Conservation (phyloP, 2,329 filamentous ascomycete genomes). For the Penicillium concentricum region DNA sequence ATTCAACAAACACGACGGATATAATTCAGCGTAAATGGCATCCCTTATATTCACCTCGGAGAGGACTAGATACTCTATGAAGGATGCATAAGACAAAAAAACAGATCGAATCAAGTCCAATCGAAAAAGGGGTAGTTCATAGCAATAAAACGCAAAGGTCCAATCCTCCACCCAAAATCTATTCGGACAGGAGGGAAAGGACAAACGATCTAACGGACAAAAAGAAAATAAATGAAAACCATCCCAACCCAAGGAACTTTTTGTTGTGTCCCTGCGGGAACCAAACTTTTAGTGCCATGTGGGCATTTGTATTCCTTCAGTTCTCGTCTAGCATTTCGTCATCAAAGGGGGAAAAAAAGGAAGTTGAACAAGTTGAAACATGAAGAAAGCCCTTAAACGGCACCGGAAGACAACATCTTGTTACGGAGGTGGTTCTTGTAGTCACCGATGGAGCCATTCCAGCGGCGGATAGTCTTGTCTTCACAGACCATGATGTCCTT, state of each 20-base stretch:
- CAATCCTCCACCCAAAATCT: slow-evolving; percentile 5
- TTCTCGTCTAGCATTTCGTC: slow-evolving; percentile 38
- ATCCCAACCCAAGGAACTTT: slow-evolving; percentile 11
- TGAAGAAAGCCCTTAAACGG: slow-evolving; percentile 60
- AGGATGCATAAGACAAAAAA: slow-evolving; percentile 9
- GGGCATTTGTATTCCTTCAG: slow-evolving; percentile 26
- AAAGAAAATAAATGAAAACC: slow-evolving; percentile 11
- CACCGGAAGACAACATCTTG: slow-evolving; percentile 92
- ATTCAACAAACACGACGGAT: not conserved
- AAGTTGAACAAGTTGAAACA: slow-evolving; percentile 8
- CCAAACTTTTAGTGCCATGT: slow-evolving; percentile 20
- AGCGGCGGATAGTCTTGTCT: slow-evolving; percentile 87
- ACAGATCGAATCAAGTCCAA: slow-evolving; percentile 2
- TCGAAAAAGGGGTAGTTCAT: slow-evolving; percentile 7
- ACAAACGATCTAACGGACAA: slow-evolving; percentile 10
- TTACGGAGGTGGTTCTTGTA: slow-evolving; percentile 99
- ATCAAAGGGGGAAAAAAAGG: slow-evolving; percentile 21
- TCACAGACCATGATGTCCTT: slow-evolving; percentile 99
- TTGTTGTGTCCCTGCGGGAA: slow-evolving; percentile 5
- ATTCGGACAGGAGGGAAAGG: not conserved
- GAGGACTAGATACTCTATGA: slow-evolving; percentile 6
- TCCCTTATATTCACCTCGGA: slow-evolving; percentile 10
- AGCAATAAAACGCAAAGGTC: slow-evolving; percentile 6
- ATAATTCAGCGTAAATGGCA: not conserved
- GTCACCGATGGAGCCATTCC: slow-evolving; percentile 84